Evolutionary conservation across 768 basidiomycete species (phyloP), one percentile per base, ranked within the genome.

Genomic region (Lyophyllum semitale): DNA sequence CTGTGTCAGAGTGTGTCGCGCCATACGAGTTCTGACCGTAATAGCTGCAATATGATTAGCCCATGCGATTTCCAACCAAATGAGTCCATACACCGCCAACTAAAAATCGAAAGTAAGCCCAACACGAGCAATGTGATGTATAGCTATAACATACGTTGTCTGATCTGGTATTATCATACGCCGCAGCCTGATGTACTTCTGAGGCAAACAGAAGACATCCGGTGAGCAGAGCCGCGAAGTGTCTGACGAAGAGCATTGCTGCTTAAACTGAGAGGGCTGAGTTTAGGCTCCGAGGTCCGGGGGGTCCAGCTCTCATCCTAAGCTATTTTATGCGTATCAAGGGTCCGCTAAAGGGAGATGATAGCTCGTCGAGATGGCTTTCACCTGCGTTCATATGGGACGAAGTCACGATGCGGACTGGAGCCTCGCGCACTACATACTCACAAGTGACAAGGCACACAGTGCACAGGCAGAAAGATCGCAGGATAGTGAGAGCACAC

Each of bases 21-120:
- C 88, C 87, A 57, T 87, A 86, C 0, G 87, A 87, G 61, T 89
- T 85, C 68, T 89, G 86, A 52, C 88, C 88, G 82, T 84, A 88
- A 66, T 87, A 88, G 26, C 85, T 87, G 65, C 18, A 13, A n/a
- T 12, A 38, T 23, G 2, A 32, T 53, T 1, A 15, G 27, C 8
- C 8, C n/a, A 0, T 17, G 37, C 26, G 20, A n/a, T n/a, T n/a
- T n/a, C n/a, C n/a, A n/a, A n/a, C n/a, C n/a, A n/a, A n/a, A 26
- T 4, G 23, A 15, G 25, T 35, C 32, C 79, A 64, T 69, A 85
- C 83, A 84, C 80, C 33, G 73, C 84, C 40, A 84, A 74, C 85
- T 85, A 45, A 4, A 18, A 30, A 13, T 23, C 2, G 20, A 26
- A 30, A 27, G 13, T 59, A 11, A 53, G 29, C 23, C 26, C 5